phyloP scores from a whole-genome alignment of 805 yeast species.

The Starmerella khaoyaiensis region DNA sequence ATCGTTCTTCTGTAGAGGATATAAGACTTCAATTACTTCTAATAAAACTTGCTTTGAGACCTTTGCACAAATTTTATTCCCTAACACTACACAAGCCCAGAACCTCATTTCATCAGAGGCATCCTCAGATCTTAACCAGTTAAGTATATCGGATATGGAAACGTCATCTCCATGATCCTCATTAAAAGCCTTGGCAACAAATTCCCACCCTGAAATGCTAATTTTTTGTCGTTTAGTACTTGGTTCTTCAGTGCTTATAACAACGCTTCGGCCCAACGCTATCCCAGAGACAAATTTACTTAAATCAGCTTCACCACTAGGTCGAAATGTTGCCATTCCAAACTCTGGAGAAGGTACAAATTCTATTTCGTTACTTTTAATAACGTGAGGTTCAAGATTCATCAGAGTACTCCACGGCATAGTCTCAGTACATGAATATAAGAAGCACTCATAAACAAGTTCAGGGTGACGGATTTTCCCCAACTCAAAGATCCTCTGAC shows the following conservation, averaged over 20 bases:
- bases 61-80: too few relatives aligned
- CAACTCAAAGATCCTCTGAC: conserved; percentile 2
- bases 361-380: conserved; percentile 12
- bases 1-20: too few relatives aligned
- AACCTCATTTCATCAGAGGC: too few relatives aligned
- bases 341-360: conserved; percentile 4
- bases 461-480: conserved; percentile 3
- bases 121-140: too few relatives aligned
- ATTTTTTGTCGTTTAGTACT: not conserved
- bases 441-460: conserved; percentile 7
- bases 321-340: conserved; percentile 8
- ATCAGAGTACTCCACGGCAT: conserved; percentile 1
- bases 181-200: not conserved
- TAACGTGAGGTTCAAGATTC: not conserved
- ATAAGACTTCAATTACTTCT: too few relatives aligned
- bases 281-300: conserved; percentile 6
- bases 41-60: too few relatives aligned
- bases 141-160: too few relatives aligned
- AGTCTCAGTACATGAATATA: conserved; percentile 8
- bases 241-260: too few relatives aligned
- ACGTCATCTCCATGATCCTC: too few relatives aligned
- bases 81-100: too few relatives aligned
- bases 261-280: conserved; percentile 1
- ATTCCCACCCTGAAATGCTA: not conserved
- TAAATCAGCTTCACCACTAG: conserved; percentile 12